phyloP scores from a whole-genome alignment of 1,284 basidiomycete genomes.

The Cryptococcus sp. region DNA sequence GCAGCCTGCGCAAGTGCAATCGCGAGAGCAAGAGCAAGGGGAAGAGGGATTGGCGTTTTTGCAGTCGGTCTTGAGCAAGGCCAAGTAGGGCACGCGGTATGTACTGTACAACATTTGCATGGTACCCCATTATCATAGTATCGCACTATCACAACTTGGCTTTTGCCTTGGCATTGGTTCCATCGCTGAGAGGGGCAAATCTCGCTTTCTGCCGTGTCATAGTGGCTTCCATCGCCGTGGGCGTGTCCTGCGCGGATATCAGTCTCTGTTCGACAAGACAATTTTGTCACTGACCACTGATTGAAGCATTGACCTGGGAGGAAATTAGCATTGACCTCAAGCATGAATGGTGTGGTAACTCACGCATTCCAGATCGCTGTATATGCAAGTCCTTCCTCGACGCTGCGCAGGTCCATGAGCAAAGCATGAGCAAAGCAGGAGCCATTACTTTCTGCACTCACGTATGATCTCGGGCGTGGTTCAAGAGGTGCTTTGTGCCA shows the following conservation, averaged over 20 bases:
- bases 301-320: conserved; percentile 58
- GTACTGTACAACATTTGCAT: conserved; percentile 4
- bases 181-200: conserved; percentile 32
- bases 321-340: background rate
- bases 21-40: conserved; percentile 10
- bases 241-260: conserved; percentile 46
- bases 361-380: conserved; percentile 72
- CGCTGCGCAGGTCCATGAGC: conserved; percentile 55
- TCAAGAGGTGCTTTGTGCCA: conserved; percentile 75
- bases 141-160: conserved; percentile 20
- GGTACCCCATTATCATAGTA: background rate
- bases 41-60: conserved; percentile 36
- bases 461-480: conserved; percentile 73
- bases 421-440: background rate
- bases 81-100: conserved; percentile 11
- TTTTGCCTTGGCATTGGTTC: conserved; percentile 4
- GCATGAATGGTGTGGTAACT: conserved; percentile 11
- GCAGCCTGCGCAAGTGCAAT: conserved; percentile 13
- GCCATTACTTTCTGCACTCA: conserved; percentile 45
- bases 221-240: conserved; percentile 53
- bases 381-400: conserved; percentile 76
- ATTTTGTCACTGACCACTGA: conserved; percentile 59
- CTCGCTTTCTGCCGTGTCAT: conserved; percentile 50
- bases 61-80: conserved; percentile 13
- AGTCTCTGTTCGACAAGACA: conserved; percentile 1